These are phyloP conservation scores for Paragyromitra xinjiangensis DNA, from an alignment of 495 filamentous ascomycete species.

Conservation along the genomic window DNA sequence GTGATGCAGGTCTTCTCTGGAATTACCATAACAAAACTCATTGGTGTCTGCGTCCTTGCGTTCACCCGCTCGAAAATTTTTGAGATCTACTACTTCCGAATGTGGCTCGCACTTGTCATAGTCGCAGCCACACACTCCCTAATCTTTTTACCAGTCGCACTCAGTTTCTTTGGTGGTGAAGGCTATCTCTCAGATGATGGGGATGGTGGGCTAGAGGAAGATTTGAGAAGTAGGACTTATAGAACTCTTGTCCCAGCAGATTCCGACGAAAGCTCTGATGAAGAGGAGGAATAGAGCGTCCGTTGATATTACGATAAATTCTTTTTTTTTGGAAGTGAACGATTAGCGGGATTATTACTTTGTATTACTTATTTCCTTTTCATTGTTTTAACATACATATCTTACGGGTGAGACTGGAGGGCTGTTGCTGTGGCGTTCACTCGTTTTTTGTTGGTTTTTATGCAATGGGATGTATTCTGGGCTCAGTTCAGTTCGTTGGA, in stretches of 20 bases:
- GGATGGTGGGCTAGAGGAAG: conserved; percentile 80
- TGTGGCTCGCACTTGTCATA: conserved; percentile 89
- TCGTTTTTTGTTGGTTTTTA: conserved; percentile 35
- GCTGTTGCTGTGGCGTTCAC: conserved; percentile 46
- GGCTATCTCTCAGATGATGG: conserved; percentile 85
- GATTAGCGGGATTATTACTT: conserved; percentile 16
- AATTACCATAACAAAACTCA: conserved; percentile 92
- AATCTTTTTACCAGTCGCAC: conserved; percentile 87
- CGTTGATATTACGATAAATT: conserved; percentile 5
- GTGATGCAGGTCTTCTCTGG: conserved; percentile 75
- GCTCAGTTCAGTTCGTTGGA: conserved; percentile 4
- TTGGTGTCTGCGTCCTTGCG: conserved; percentile 90
- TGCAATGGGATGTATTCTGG: conserved; percentile 21
- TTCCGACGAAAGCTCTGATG: conserved; percentile 47
- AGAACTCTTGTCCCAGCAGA: conserved; percentile 31
- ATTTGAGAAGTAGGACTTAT: conserved; percentile 63
- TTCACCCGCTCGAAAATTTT: conserved; percentile 98
- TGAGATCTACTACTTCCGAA: conserved; percentile 97
- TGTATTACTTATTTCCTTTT: conserved; percentile 38
- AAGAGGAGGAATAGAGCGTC: conserved; percentile 44
- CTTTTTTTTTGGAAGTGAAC: conserved; percentile 22
- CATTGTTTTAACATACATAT: conserved; percentile 28
- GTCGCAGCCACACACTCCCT: conserved; percentile 90
- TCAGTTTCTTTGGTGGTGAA: conserved; percentile 85
- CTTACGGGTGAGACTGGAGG: conserved; percentile 23